These are phyloP conservation scores for Colletotrichum plurivorum DNA, from an alignment of 2,329 filamentous ascomycete genomes.

Conservation along the genomic window DNA sequence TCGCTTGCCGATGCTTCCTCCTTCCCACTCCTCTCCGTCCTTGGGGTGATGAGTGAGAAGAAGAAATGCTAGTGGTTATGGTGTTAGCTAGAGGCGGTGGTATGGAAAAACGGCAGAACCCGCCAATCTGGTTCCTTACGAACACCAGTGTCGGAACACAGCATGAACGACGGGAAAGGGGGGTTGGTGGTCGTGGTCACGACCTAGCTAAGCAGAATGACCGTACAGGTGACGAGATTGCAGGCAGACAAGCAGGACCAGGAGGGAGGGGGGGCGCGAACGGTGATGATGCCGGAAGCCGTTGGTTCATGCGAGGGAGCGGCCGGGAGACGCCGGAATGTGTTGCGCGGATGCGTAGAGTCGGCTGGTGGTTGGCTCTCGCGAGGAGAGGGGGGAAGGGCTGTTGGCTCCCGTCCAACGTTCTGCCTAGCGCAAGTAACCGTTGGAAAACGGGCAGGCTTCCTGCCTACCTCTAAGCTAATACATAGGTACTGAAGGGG, in stretches of 20 bases:
- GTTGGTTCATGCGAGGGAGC: slow-evolving; percentile 19
- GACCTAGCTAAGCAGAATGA: neutral
- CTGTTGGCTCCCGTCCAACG: neutral
- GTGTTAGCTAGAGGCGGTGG: neutral
- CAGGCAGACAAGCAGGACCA: neutral
- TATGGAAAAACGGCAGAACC: slow-evolving; percentile 12
- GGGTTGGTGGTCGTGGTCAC: neutral
- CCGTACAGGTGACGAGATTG: neutral
- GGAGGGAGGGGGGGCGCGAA: neutral
- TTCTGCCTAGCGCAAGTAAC: slow-evolving; percentile 3
- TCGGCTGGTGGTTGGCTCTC: neutral
- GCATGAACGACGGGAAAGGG: slow-evolving; percentile 32
- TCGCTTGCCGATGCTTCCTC: no score
- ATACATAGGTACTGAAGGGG: neutral
- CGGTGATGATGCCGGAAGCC: slow-evolving; percentile 25
- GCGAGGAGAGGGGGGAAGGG: neutral
- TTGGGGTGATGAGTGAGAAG: neutral
- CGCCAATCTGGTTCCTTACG: slow-evolving; percentile 33
- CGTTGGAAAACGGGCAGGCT: neutral
- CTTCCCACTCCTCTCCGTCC: no score
- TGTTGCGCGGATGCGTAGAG: neutral
- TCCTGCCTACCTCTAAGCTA: no score
- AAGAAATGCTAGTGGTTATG: neutral
- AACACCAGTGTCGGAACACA: slow-evolving; percentile 35
- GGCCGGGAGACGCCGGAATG: slow-evolving; percentile 13